A percentile compares a stretch with the other conserved stretches of the same genome.
These are phyloP conservation scores for Ophiognomonia clavigignenti-juglandacearum DNA, from an alignment of 2,329 filamentous ascomycete species.

Conservation along the genomic window DNA sequence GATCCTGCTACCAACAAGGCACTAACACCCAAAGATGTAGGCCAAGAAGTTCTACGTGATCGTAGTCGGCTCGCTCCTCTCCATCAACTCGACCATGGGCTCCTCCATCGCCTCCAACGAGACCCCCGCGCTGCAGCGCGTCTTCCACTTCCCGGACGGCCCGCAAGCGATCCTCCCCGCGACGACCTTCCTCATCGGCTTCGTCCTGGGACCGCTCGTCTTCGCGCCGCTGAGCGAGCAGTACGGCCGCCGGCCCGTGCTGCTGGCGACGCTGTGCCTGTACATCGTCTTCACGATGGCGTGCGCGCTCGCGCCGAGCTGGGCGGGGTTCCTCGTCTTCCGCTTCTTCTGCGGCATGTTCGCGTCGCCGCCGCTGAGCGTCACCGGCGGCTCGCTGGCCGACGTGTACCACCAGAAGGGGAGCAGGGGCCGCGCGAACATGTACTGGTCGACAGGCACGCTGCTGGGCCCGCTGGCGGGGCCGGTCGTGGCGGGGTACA, in stretches of 20 bases:
- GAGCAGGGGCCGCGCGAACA: slow-evolving; percentile 20
- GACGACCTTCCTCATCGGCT: slow-evolving; percentile 22
- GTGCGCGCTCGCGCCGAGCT: slow-evolving; percentile 17
- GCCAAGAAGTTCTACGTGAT: slow-evolving; percentile 20
- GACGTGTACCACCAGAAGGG: slow-evolving; percentile 20
- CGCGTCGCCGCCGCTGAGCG: slow-evolving; percentile 23
- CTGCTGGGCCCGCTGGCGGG: slow-evolving; percentile 22
- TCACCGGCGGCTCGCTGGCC: slow-evolving; percentile 23
- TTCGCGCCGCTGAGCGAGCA: slow-evolving; percentile 23
- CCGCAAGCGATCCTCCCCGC: slow-evolving; percentile 21
- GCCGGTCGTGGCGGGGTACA: slow-evolving; percentile 21
- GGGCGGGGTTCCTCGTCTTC: slow-evolving; percentile 20
- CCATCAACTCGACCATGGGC: slow-evolving; percentile 21
- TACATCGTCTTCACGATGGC: slow-evolving; percentile 20
- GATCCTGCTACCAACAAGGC: background rate
- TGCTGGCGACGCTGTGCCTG: slow-evolving; percentile 14
- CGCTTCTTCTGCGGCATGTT: slow-evolving; percentile 20
- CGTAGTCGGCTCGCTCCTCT: slow-evolving; percentile 18
- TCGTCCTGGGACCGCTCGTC: slow-evolving; percentile 22
- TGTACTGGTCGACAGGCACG: slow-evolving; percentile 21
- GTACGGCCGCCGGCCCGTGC: slow-evolving; percentile 19
- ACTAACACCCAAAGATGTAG: slow-evolving; percentile 4
- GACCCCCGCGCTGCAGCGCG: slow-evolving; percentile 15
- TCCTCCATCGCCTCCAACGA: slow-evolving; percentile 23
- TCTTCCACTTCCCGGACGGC: slow-evolving; percentile 18